Conservation (phyloP, 495 filamentous ascomycete species). For the Aspergillus homomorphus region DNA sequence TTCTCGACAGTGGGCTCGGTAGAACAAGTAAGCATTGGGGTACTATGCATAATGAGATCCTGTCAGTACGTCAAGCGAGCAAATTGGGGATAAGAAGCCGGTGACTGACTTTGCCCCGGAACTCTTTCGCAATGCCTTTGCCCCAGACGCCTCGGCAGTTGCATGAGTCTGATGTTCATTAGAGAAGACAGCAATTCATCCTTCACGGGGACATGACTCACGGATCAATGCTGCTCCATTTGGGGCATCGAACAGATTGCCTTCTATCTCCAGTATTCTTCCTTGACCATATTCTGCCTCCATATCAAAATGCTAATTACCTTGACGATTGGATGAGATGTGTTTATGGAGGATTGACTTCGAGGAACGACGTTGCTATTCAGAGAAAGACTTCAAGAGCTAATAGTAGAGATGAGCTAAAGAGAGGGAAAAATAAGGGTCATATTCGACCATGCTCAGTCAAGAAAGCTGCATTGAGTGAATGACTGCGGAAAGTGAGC, state of each 20-base stretch:
- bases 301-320: background rate
- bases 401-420: background rate
- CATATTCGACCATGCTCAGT: background rate
- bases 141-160: constrained; percentile 47
- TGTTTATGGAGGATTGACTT: background rate
- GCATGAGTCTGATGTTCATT: constrained; percentile 40
- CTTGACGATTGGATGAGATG: background rate
- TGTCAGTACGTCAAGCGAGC: background rate
- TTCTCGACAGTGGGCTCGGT: constrained; percentile 33
- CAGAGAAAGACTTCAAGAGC: background rate
- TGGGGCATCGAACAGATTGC: constrained; percentile 46
- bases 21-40: constrained; percentile 36
- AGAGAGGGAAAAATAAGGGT: background rate
- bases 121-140: constrained; percentile 37
- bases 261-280: constrained; percentile 29
- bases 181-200: background rate
- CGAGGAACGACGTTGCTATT: background rate
- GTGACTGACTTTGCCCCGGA: constrained; percentile 31
- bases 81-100: background rate
- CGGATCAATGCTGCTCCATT: constrained; percentile 43
- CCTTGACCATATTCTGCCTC: background rate
- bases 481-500: too few species aligned
- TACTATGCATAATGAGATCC: constrained; percentile 28
- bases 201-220: constrained; percentile 17
- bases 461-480: too few species aligned